phyloP scores from a whole-genome alignment of 202 grass and related monocot genomes.

The Hordeum pubiflorum region DNA sequence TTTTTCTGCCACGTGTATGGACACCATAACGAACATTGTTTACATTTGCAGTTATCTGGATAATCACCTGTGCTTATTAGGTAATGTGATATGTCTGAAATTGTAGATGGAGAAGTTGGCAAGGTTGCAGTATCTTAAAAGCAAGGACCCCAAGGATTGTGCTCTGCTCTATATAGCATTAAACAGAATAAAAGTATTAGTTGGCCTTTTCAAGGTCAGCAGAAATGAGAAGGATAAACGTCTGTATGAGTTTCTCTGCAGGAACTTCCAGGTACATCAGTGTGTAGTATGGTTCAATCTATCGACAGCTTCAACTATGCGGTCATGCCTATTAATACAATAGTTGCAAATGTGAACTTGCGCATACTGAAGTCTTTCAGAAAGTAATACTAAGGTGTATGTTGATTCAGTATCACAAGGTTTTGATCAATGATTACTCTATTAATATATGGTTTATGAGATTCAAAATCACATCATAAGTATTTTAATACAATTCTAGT shows the following conservation, averaged over 20 bases:
- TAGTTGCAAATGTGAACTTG: not conserved
- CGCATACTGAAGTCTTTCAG: constrained; percentile 3
- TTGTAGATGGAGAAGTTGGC: constrained; percentile 97
- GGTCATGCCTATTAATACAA: not conserved
- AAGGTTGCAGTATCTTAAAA: constrained; percentile 88
- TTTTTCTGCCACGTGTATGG: constrained; percentile 12
- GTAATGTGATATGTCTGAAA: constrained; percentile 25
- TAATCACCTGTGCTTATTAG: constrained; percentile 42
- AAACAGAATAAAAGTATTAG: constrained; percentile 83
- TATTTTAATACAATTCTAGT: not conserved
- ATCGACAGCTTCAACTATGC: not conserved
- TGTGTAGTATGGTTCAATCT: constrained; percentile 1
- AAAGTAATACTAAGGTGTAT: not conserved
- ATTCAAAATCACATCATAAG: not conserved
- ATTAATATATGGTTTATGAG: not conserved
- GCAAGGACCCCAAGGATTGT: constrained; percentile 87
- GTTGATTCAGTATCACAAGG: not conserved
- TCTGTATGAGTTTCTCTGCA: constrained; percentile 68
- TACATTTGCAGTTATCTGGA: constrained; percentile 38
- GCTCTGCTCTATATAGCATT: constrained; percentile 90
- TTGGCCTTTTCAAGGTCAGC: constrained; percentile 89
- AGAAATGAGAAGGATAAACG: constrained; percentile 87
- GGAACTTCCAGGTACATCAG: constrained; percentile 76
- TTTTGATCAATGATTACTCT: not conserved
- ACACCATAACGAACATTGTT: constrained; percentile 14